phyloP scores from a whole-genome alignment of 164 flowering plant genomes.

The Stephania japonica region DNA sequence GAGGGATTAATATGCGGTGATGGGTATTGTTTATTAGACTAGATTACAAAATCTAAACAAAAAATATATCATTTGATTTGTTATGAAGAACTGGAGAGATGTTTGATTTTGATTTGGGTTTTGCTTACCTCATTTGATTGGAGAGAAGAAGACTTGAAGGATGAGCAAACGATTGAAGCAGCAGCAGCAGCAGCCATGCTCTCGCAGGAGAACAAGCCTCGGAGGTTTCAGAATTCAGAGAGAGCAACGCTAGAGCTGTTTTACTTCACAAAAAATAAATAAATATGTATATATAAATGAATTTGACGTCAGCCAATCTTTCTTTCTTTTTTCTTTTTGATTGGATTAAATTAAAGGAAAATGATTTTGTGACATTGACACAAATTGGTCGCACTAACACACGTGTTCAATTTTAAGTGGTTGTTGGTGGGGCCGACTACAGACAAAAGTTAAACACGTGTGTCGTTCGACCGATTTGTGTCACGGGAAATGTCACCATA shows the following conservation, averaged over 20 bases:
- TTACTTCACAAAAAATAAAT: neutral
- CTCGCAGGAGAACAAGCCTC: too few relatives aligned
- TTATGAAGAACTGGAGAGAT: neutral
- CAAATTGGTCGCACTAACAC: too few relatives aligned
- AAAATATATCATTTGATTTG: neutral
- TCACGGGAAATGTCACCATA: too few relatives aligned
- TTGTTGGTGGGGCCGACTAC: too few relatives aligned
- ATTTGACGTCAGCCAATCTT: slow-evolving; percentile 1
- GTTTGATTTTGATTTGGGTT: neutral
- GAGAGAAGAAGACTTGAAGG: slow-evolving; percentile 2
- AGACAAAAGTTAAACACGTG: too few relatives aligned
- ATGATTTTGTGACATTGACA: too few relatives aligned
- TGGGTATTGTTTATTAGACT: neutral
- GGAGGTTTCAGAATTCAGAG: neutral
- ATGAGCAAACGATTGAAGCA: slow-evolving; percentile 5
- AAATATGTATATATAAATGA: too few relatives aligned
- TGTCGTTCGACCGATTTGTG: too few relatives aligned
- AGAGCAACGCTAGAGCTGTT: neutral
- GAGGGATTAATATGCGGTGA: neutral
- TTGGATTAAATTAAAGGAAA: too few relatives aligned
- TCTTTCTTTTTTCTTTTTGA: too few relatives aligned
- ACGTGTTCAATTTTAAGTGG: too few relatives aligned
- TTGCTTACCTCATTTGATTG: slow-evolving; percentile 8
- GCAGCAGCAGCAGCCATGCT: slow-evolving; percentile 18
- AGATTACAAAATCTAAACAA: neutral